Evolutionary conservation across 768 basidiomycete species (phyloP), one percentile per base, ranked within the genome.

Genomic region (Boletales sp.): DNA sequence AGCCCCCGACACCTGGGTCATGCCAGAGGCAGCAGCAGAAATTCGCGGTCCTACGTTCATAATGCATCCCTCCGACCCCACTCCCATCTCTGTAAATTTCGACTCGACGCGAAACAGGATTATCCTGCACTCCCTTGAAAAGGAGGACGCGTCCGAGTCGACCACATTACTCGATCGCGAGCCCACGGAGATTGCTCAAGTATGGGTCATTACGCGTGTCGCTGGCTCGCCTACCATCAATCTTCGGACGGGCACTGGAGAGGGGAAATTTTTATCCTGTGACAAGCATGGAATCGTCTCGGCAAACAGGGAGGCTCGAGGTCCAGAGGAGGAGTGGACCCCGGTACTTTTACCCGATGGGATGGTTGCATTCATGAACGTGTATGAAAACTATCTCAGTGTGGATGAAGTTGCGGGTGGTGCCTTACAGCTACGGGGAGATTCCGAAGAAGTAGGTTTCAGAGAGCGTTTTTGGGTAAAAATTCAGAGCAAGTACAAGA

Each of bases 311-410:
- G 93, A 97, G 61, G 93, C 93, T 24, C 80, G 93, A 30, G 94
- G 93, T 2, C 87, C 90, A 5, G 90, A 95, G 67, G 93, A 97
- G 67, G 93, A 94, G 68, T 97, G 92, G 90, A 88, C 87, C 4
- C 87, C 92, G 14, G 79, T 91, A 21, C 72, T 93, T 48, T 68
- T 90, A 19, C 82, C 87, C 10, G 89, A 88, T 51, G 90, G 89
- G 37, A 90, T 92, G 86, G 82, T 88, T 42, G 87, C 89, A 8
- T 87, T 94, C 64, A 84, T 84, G 82, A 92, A 86, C 67, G 76
- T 90, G 10, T 94, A 94, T 61, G 90, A 93, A 63, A 94, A 86
- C 62, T 94, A 90, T 67, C 78, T 97, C 39, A 69, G 82, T 45
- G 73, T 94, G 38, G 93, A 95, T 58, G 90, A 94, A 60, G 83